Base-by-base conservation (phyloP, 1,139 yeast genomes). In the Ashbya aceris region DNA sequence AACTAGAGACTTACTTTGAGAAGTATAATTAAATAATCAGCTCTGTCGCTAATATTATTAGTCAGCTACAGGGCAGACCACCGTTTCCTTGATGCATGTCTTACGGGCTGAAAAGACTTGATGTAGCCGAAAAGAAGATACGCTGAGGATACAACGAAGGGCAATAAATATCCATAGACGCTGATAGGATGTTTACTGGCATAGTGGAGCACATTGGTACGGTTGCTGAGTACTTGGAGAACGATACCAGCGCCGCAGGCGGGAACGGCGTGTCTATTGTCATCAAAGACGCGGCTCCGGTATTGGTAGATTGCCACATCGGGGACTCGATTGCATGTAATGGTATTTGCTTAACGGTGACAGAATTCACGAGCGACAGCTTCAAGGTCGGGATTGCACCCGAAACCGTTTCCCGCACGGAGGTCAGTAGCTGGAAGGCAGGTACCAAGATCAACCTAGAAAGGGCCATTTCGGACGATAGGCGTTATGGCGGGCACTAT, bases 341-440 rank as follows among this genome's bases (percentile, higher is more conserved):
- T 59, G 98, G 98, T 10, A 81, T 63, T 0, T 91, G 99, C 62
- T 70, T 91, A 39, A 93, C 99, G 0, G 96, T 91, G n/a, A 87
- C 95, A 0, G 89, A 82, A 53, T 87, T 85, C 54, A 61, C 60
- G 44, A 31, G 51, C 0, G 71, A 70, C 46, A 67, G 67, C 4
- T 91, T 91, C 69, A 86, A 83, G 58, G 94, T 89, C 3, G 98
- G 98, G 0, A 69, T 93, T 29, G 85, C 96, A 1, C 95, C 95
- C 6, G 99, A 91, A 60, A 89, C 98, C 0, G 69, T 91, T 40
- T 76, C 87, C 46, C 72, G 94, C 48, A 79, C 95, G 3, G 81
- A 83, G 51, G 67, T 91, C 42, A 93, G 91, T 1, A 64, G 62
- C 7, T 63, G 61, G 47, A 46, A 53, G 0, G 38, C 42, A 3